These are phyloP conservation scores for Peziza echinospora DNA, from an alignment of 495 filamentous ascomycete species.

Conservation along the genomic window DNA sequence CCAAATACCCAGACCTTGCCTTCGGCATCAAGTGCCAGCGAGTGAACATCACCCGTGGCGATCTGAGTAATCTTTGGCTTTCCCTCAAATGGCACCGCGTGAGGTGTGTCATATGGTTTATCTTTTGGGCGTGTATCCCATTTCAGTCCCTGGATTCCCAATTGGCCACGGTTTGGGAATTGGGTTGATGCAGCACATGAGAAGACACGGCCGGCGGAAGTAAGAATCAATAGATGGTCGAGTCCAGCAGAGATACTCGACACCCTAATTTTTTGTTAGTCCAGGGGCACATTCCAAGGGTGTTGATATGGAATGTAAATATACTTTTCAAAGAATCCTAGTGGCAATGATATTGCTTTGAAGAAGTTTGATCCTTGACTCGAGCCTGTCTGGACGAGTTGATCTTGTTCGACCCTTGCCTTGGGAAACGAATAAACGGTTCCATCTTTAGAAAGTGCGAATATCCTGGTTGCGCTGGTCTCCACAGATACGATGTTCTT, in stretches of 20 bases:
- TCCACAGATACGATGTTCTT: conserved; percentile 54
- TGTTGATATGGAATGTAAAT: background rate
- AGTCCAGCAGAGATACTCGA: conserved; percentile 49
- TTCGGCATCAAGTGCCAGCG: conserved; percentile 46
- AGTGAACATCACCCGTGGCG: conserved; percentile 73
- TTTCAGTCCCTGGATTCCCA: conserved; percentile 61
- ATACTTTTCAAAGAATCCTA: conserved; percentile 47
- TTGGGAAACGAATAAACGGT: conserved; percentile 69
- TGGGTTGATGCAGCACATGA: conserved; percentile 55
- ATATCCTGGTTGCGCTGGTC: conserved; percentile 58
- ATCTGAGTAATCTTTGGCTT: conserved; percentile 41
- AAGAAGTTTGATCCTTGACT: conserved; percentile 41
- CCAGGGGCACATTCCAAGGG: too few species aligned
- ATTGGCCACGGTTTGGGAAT: conserved; percentile 65
- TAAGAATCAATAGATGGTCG: conserved; percentile 70
- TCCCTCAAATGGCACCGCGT: conserved; percentile 49
- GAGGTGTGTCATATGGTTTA: conserved; percentile 56
- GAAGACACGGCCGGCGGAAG: conserved; percentile 69
- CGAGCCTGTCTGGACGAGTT: conserved; percentile 59
- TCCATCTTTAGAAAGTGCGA: conserved; percentile 59
- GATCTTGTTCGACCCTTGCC: conserved; percentile 46
- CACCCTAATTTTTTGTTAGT: too few species aligned
- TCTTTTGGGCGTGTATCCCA: conserved; percentile 52
- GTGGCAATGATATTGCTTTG: conserved; percentile 41
- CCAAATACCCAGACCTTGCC: conserved; percentile 76